Evolutionary conservation across 495 filamentous ascomycete species (phyloP).

Genomic region (Rostrohypoxylon terebratum): DNA sequence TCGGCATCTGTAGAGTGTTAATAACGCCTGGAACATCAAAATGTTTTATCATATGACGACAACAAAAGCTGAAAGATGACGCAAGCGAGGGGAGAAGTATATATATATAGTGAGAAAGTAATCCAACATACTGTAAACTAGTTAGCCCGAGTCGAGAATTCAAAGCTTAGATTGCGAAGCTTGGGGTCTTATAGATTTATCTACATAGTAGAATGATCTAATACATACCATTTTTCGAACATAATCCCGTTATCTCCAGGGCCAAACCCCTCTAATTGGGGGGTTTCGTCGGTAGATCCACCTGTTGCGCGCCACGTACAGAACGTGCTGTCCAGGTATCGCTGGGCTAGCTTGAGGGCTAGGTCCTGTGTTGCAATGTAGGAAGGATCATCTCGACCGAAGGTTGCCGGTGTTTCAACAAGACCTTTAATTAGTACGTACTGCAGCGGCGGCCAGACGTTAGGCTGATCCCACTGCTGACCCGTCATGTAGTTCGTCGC

Average conservation of each 20-base stretch:
- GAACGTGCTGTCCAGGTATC: conserved; percentile 63
- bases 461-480: conserved; percentile 66
- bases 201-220: neutral
- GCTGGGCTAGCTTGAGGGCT: conserved; percentile 57
- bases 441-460: conserved; percentile 63
- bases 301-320: conserved; percentile 65
- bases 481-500: conserved; percentile 60
- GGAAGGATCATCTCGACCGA: conserved; percentile 56
- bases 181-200: neutral
- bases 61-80: neutral
- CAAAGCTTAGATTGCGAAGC: neutral
- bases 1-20: conserved; percentile 50
- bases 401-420: conserved; percentile 60
- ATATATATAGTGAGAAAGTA: neutral
- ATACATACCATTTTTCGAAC: conserved; percentile 61
- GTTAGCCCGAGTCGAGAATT: conserved; percentile 20
- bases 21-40: neutral
- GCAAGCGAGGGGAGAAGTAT: neutral
- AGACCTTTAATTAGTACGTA: conserved; percentile 62
- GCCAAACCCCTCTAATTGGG: conserved; percentile 55
- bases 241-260: conserved; percentile 54
- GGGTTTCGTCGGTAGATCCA: conserved; percentile 57
- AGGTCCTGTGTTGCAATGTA: conserved; percentile 56
- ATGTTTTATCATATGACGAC: neutral
- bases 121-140: conserved; percentile 30